Percentiles rank a stretch among this genome's conserved stretches.
These are phyloP conservation scores for Madurella fahalii DNA, from an alignment of 2,329 filamentous ascomycete genomes.

Conservation along the genomic window DNA sequence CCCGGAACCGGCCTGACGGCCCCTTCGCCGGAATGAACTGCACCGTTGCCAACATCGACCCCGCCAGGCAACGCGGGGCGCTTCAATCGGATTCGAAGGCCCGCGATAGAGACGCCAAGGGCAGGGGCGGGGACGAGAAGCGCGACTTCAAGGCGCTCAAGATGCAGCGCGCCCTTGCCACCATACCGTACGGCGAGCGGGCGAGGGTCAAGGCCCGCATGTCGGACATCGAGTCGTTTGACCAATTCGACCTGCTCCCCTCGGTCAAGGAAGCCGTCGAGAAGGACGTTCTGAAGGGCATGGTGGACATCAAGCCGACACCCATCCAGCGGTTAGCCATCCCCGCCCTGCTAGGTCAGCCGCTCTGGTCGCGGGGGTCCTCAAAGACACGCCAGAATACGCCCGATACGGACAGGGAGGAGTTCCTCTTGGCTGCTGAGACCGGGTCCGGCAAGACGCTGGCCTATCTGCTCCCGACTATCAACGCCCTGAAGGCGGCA, in stretches of 20 bases:
- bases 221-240: slow-evolving; percentile 70
- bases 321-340: slow-evolving; percentile 88
- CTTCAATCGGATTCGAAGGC: neutral
- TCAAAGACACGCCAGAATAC: slow-evolving; percentile 31
- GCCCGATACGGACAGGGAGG: slow-evolving; percentile 36
- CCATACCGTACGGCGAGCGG: slow-evolving; percentile 69
- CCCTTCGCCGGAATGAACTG: slow-evolving; percentile 57
- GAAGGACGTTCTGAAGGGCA: slow-evolving; percentile 67
- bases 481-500: slow-evolving; percentile 79
- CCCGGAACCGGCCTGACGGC: slow-evolving; percentile 40
- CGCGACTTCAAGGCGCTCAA: slow-evolving; percentile 74
- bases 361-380: slow-evolving; percentile 31
- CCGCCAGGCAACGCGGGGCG: slow-evolving; percentile 15
- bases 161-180: slow-evolving; percentile 80
- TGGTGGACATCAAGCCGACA: slow-evolving; percentile 75
- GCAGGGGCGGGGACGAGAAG: slow-evolving; percentile 38
- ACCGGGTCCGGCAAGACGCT: slow-evolving; percentile 97
- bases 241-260: slow-evolving; percentile 73
- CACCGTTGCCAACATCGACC: slow-evolving; percentile 41
- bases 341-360: slow-evolving; percentile 66
- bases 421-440: slow-evolving; percentile 86
- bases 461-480: slow-evolving; percentile 79
- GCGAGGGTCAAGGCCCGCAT: slow-evolving; percentile 51
- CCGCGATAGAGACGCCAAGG: slow-evolving; percentile 31
- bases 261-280: slow-evolving; percentile 65